Conservation (phyloP, 306 rosid genomes). For the Gastrolobium bilobum region DNA sequence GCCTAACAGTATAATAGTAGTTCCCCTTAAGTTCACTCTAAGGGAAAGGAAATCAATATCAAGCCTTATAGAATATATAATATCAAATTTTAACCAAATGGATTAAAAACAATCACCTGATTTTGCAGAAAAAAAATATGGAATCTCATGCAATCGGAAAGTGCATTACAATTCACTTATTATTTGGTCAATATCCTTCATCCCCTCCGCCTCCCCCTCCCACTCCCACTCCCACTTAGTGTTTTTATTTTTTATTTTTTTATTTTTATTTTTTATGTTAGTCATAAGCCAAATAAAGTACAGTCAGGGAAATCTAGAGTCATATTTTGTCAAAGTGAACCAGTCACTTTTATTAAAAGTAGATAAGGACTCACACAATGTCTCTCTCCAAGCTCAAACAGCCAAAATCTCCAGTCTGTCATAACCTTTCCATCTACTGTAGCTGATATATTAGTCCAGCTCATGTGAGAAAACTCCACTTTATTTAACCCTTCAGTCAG, state of each 20-base stretch:
- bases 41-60: conserved; percentile 25
- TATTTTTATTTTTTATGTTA: neutral
- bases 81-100: neutral
- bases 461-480: conserved; percentile 78
- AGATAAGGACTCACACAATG: conserved; percentile 66
- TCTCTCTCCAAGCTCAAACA: conserved; percentile 68
- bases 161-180: neutral
- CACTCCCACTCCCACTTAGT: too few species aligned
- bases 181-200: neutral
- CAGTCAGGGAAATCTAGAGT: neutral
- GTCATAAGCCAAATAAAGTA: neutral
- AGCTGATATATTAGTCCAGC: conserved; percentile 70
- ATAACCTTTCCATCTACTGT: conserved; percentile 61
- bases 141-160: neutral
- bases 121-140: conserved; percentile 9
- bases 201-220: neutral
- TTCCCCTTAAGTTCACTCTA: neutral
- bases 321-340: neutral
- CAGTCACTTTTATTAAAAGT: neutral
- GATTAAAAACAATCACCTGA: neutral
- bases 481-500: conserved; percentile 63
- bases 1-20: neutral
- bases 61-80: neutral
- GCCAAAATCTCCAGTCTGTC: conserved; percentile 84
- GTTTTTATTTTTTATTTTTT: too few species aligned